Evolutionary conservation across 805 yeast genomes (phyloP), one percentile per base, ranked within the genome.

Genomic region (Priceomyces haplophilus): DNA sequence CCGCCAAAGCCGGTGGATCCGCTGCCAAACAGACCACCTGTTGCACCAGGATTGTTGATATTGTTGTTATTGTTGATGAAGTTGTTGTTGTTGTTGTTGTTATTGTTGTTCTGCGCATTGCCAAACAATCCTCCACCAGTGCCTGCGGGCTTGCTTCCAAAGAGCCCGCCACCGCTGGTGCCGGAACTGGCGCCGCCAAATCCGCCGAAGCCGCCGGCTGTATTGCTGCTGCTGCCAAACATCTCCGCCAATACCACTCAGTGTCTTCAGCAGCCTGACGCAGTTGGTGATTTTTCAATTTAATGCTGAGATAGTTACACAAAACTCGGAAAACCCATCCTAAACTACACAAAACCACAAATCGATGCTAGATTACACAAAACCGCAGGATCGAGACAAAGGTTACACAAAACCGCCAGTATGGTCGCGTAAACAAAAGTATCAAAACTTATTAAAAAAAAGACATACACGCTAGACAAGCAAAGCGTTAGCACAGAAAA

Each of bases 1-100:
- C 11, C 11, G 11, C 10, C 15, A 13, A 11, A 8, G 15, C 10
- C 13, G 35, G 46, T 47, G 19, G 51, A 43, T 12, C 43, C 44
- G 19, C 44, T 32, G 37, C 61, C 63, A 51, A 60, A 53, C 25
- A 57, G 44, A 4, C 52, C 52, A 15, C 49, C 53, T 25, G 38
- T 36, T 15, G 37, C 46, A 24, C 20, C 23, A 10, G 34, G 17
- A 17, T 11, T 15, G 20, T n/a, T 34, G 16, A 33, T 29, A 29
- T 29, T 29, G 33, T 10, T 10, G 30, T 15, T 29, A 29, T 29
- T 29, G 33, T 15, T 5, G 8, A 4, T 29, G 8, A 4, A 13
- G 15, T 29, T 29, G 33, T 15, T 29, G 33, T 25, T 25, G 30
- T 15, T 29, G 8, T 29, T 32, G 17, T 16, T 32, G 23, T 30